Evolutionary conservation across 495 filamentous ascomycete genomes (phyloP), one percentile per base, ranked within the genome.

Genomic region (Oidiodendron maius): DNA sequence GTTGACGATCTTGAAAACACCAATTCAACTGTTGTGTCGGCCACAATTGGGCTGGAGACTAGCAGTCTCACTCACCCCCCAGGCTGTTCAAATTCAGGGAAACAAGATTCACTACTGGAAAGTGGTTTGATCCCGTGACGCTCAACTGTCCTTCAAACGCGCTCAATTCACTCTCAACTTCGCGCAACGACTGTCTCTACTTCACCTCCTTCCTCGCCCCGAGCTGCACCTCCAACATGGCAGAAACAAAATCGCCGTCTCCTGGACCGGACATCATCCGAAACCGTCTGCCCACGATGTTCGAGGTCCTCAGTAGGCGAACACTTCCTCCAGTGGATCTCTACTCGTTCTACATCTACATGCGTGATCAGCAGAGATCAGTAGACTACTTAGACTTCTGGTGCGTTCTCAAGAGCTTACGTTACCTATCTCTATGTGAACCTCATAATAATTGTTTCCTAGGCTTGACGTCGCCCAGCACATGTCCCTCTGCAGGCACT

Each of bases 391-490:
- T 99, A 12, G 93, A 99, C 64, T 99, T 99, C 66, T 99, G 94
- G 93, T 98, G 72, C 61, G 40, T 32, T 5, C 3, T 37, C 11
- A 20, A 5, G 35, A 17, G 37, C 52, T 37, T 42, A 17, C 44
- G 25, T 10, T 12, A 12, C 26, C 5, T 30, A 5, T 30, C 5
- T 12, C 26, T 30, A 12, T 20, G 15, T 26, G 34, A 46, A 24
- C 3, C 15, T 43, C n/a, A 41, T 32, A 28, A 35, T 52, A 23
- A 52, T 32, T 23, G 55, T 20, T 10, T 13, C 37, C 18, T n/a
- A 98, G 91, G 93, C 90, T 99, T 58, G 93, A 99, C 81, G 91
- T 99, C 35, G 89, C 93, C 9, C 93, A 99, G 61, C 93, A 99
- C 65, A 96, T 96, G 84, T 93, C 89, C 13, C 78, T 99, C 22